Percentiles rank a stretch among this genome's conserved stretches.
Evolutionary conservation across 1,139 yeast genomes (phyloP).

Genomic region (Scheffersomyces parashehatae): DNA sequence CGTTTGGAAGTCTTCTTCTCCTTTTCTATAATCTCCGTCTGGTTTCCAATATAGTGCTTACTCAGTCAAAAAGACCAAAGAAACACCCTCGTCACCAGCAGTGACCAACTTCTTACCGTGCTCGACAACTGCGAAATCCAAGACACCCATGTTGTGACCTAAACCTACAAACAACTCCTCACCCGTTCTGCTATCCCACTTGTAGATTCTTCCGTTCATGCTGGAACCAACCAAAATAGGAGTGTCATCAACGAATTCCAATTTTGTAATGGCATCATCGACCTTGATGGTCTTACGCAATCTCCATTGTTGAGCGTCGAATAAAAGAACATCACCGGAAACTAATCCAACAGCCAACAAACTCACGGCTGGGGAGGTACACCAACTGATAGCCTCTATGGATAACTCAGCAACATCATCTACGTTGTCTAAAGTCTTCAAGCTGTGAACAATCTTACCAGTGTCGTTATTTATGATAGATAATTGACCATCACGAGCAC

Average conservation of each 20-base stretch:
- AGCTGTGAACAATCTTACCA: constrained; percentile 69
- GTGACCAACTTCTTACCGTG: constrained; percentile 71
- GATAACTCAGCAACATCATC: constrained; percentile 75
- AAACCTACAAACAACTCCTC: constrained; percentile 71
- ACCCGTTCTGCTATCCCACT: constrained; percentile 90
- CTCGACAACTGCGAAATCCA: constrained; percentile 72
- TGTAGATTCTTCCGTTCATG: constrained; percentile 82
- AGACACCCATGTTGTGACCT: constrained; percentile 93
- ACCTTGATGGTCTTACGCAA: constrained; percentile 69
- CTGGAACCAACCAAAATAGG: constrained; percentile 70
- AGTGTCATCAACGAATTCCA: constrained; percentile 59
- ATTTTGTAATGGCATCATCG: constrained; percentile 81
- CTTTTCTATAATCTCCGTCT: not conserved
- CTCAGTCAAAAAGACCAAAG: constrained; percentile 57
- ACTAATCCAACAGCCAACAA: constrained; percentile 84
- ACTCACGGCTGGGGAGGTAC: constrained; percentile 55
- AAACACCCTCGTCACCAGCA: constrained; percentile 98
- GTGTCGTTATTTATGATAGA: constrained; percentile 71
- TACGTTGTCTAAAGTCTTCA: constrained; percentile 61
- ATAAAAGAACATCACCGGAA: constrained; percentile 78
- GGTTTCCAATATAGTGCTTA: not conserved
- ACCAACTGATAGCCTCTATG: constrained; percentile 86
- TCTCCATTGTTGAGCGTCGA: constrained; percentile 86
- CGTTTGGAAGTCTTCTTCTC: constrained; percentile 1
- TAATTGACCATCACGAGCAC: constrained; percentile 85